Evolutionary conservation across 768 basidiomycete species (phyloP).

Genomic region (Phaeolepiota aurea): DNA sequence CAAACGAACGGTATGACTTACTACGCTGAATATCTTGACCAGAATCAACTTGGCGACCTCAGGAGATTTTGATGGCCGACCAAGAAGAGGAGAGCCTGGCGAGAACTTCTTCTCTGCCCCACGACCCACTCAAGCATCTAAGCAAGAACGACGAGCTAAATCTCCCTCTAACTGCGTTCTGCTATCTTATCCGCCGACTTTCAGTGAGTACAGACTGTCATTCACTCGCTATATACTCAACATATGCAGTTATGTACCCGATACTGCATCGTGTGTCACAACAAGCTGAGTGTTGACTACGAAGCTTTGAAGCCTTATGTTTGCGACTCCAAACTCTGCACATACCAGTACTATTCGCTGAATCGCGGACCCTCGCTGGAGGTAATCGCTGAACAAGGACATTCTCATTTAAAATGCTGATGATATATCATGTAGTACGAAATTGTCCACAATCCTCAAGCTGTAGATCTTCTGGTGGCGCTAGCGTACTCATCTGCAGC

Average conservation of each 20-base stretch:
- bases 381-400: too few relatives aligned
- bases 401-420: too few relatives aligned
- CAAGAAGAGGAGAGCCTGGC: slow-evolving; percentile 28
- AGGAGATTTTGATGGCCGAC: slow-evolving; percentile 35
- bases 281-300: slow-evolving; percentile 39
- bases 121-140: slow-evolving; percentile 40
- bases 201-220: slow-evolving; percentile 33
- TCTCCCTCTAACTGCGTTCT: slow-evolving; percentile 53
- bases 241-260: slow-evolving; percentile 47
- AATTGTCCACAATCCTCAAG: slow-evolving; percentile 52
- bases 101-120: slow-evolving; percentile 37
- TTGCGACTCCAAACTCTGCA: slow-evolving; percentile 55
- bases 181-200: slow-evolving; percentile 56
- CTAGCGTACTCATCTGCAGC: slow-evolving; percentile 49
- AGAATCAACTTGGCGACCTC: too few relatives aligned
- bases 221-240: background rate
- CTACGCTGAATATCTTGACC: too few relatives aligned
- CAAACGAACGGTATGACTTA: slow-evolving; percentile 23
- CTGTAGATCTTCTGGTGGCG: slow-evolving; percentile 63
- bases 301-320: slow-evolving; percentile 70
- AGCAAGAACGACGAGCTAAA: slow-evolving; percentile 34
- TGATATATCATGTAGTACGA: slow-evolving; percentile 42
- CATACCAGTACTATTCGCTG: slow-evolving; percentile 60
- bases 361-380: slow-evolving; percentile 63
- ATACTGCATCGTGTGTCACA: slow-evolving; percentile 73